Evolutionary conservation across 139 green algal genomes (phyloP).

Genomic region (Volvox reticuliferus): DNA sequence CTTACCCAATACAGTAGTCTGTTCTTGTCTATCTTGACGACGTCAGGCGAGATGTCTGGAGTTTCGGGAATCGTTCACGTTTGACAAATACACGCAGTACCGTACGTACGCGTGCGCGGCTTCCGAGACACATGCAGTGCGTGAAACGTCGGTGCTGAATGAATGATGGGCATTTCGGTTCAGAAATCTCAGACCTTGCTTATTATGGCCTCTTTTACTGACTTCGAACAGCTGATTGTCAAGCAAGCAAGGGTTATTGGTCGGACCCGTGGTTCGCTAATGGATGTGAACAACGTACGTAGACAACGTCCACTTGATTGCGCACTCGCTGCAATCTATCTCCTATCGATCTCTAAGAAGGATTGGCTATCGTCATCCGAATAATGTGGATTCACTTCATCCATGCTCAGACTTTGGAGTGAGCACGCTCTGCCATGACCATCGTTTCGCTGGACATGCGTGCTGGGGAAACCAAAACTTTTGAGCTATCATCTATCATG

Average conservation of each 20-base stretch:
- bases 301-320: no score
- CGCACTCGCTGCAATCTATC: no score
- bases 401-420: not conserved
- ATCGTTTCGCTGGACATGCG: not conserved
- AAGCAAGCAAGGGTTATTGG: not conserved
- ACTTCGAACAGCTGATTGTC: not conserved
- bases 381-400: not conserved
- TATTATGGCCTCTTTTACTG: not conserved
- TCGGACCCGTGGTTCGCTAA: not conserved
- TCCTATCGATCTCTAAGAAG: not conserved
- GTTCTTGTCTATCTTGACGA: not conserved
- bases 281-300: not conserved
- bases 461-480: not conserved
- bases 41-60: not conserved
- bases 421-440: not conserved
- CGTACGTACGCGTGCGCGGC: not conserved
- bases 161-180: not conserved
- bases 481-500: not conserved
- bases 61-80: not conserved
- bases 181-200: not conserved
- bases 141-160: not conserved
- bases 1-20: no score
- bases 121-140: not conserved
- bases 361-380: not conserved
- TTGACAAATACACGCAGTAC: constrained; percentile 5